These are phyloP conservation scores for Pseudomonodictys pantanalensis DNA, from an alignment of 495 filamentous ascomycete species.

Conservation along the genomic window DNA sequence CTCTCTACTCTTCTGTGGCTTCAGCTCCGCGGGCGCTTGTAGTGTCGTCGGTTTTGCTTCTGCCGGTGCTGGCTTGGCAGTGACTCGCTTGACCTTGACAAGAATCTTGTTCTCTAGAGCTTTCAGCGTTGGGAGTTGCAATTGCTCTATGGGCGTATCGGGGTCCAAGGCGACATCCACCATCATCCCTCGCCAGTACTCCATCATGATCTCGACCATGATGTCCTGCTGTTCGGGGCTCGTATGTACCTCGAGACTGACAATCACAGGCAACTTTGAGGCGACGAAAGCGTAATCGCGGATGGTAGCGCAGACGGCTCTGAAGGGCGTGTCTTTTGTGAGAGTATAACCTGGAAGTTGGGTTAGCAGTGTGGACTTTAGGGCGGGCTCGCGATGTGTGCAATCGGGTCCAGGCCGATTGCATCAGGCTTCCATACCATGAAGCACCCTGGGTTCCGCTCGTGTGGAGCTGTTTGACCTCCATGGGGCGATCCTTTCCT, in stretches of 20 bases:
- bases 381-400: no score
- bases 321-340: constrained; percentile 81
- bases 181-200: constrained; percentile 69
- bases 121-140: constrained; percentile 61
- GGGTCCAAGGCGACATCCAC: constrained; percentile 53
- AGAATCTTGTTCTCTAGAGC: constrained; percentile 74
- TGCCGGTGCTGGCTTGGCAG: constrained; percentile 44
- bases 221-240: constrained; percentile 71
- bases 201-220: constrained; percentile 85
- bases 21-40: constrained; percentile 14
- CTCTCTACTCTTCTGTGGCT: not conserved
- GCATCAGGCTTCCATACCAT: no score
- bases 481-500: constrained; percentile 40
- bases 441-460: constrained; percentile 74
- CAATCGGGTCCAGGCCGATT: no score
- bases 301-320: constrained; percentile 77
- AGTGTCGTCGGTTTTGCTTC: constrained; percentile 28
- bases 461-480: constrained; percentile 37
- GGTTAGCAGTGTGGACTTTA: no score
- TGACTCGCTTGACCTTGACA: constrained; percentile 80
- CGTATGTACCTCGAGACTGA: constrained; percentile 88
- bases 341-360: constrained; percentile 62
- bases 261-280: constrained; percentile 73
- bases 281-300: constrained; percentile 72
- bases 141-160: constrained; percentile 44